phyloP scores from a whole-genome alignment of 2,329 filamentous ascomycete species.

The Diaporthe sp. region DNA sequence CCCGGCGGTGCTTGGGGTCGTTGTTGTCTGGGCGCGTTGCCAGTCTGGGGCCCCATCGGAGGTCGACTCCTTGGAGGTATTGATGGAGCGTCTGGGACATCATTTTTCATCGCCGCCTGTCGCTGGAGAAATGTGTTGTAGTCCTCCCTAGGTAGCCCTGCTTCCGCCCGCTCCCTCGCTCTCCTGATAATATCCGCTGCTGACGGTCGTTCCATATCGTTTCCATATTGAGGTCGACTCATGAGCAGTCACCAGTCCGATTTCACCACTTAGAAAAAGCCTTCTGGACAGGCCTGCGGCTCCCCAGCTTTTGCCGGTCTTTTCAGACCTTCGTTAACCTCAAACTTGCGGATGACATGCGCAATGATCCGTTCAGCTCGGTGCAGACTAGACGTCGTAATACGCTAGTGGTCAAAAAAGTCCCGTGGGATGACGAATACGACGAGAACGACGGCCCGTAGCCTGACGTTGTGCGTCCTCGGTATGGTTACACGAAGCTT shows the following conservation, averaged over 20 bases:
- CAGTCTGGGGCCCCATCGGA: conserved; percentile 41
- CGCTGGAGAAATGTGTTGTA: conserved; percentile 44
- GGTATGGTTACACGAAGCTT: conserved; percentile 15
- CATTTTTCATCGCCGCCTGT: conserved; percentile 44
- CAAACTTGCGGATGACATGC: conserved; percentile 43
- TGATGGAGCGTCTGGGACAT: conserved; percentile 41
- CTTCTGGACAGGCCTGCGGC: conserved; percentile 36
- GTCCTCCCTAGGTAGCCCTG: conserved; percentile 52
- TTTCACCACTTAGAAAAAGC: conserved; percentile 40
- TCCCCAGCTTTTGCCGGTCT: conserved; percentile 23
- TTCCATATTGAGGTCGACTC: conserved; percentile 68
- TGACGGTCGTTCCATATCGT: conserved; percentile 61
- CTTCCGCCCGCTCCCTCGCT: conserved; percentile 66
- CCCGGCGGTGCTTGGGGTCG: conserved; percentile 51
- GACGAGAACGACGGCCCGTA: conserved; percentile 33
- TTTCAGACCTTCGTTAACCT: conserved; percentile 32
- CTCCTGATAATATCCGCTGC: conserved; percentile 64
- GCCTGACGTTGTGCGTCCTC: conserved; percentile 29
- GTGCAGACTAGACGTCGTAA: conserved; percentile 31
- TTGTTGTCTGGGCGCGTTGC: conserved; percentile 44
- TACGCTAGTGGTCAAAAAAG: conserved; percentile 5
- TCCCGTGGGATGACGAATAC: conserved; percentile 36
- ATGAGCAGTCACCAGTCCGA: conserved; percentile 54
- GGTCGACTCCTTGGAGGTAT: conserved; percentile 47
- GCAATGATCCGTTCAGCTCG: conserved; percentile 36